These are phyloP conservation scores for Sicyos edulis DNA, from an alignment of 306 rosid species.

Conservation along the genomic window DNA sequence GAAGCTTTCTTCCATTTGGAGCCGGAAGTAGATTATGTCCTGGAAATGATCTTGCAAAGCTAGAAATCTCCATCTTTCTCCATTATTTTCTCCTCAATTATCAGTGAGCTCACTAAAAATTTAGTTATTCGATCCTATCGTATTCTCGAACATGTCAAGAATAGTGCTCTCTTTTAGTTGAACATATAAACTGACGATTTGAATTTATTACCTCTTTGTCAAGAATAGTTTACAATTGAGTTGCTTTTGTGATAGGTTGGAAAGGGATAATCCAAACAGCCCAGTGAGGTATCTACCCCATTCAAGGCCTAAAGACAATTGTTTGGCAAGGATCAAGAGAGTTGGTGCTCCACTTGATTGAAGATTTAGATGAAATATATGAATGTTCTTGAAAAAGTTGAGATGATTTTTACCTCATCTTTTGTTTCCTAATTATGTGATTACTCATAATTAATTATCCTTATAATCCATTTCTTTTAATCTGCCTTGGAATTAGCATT, in stretches of 20 bases:
- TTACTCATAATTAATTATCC: no score
- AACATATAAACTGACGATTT: no score
- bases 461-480: no score
- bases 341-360: neutral
- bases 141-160: no score
- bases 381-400: neutral
- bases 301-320: constrained; percentile 67
- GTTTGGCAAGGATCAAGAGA: constrained; percentile 57
- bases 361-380: neutral
- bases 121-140: neutral
- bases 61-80: constrained; percentile 76
- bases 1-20: constrained; percentile 85
- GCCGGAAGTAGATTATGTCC: constrained; percentile 79
- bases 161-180: no score
- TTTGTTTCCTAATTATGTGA: neutral
- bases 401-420: neutral
- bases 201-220: no score
- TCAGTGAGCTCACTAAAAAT: constrained; percentile 33
- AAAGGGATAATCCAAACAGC: constrained; percentile 42
- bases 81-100: constrained; percentile 66
- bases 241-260: constrained; percentile 40
- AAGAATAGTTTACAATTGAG: neutral
- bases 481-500: no score
- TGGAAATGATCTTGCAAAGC: constrained; percentile 54
- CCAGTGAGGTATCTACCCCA: constrained; percentile 62